Percentiles rank a stretch among this genome's conserved stretches.
Evolutionary conservation across 2,329 filamentous ascomycete species (phyloP).

Genomic region (Fusarium nodosum): DNA sequence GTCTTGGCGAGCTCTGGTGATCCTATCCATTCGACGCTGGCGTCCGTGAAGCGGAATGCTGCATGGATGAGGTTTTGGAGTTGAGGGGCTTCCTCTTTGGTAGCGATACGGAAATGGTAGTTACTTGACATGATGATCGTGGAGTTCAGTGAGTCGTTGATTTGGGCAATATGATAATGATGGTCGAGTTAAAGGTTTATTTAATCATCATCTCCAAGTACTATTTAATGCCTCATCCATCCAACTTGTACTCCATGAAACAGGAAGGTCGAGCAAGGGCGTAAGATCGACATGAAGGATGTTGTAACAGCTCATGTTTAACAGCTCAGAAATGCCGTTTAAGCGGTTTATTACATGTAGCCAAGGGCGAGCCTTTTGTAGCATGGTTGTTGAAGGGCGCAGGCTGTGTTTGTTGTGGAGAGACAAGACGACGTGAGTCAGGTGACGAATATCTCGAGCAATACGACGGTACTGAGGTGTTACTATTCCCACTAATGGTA

Average conservation of each 20-base stretch:
- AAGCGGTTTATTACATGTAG: neutral
- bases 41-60: constrained; percentile 58
- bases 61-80: constrained; percentile 56
- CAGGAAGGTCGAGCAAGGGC: constrained; percentile 29
- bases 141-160: constrained; percentile 12
- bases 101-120: constrained; percentile 57
- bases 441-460: neutral
- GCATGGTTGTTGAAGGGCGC: constrained; percentile 11
- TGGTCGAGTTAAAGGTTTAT: neutral
- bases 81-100: constrained; percentile 52
- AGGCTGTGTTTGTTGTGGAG: neutral
- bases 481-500: neutral
- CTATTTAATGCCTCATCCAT: constrained; percentile 27
- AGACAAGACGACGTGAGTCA: neutral
- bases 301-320: constrained; percentile 2
- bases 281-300: constrained; percentile 18
- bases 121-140: constrained; percentile 1
- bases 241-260: neutral
- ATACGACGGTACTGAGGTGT: too few species aligned
- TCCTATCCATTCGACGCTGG: constrained; percentile 52
- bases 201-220: neutral
- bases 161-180: neutral
- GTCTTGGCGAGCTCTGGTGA: constrained; percentile 71
- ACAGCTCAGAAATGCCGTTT: neutral
- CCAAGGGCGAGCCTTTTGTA: constrained; percentile 1